Conservation (phyloP, 345 rosid species). For the Ceriops decandra region DNA sequence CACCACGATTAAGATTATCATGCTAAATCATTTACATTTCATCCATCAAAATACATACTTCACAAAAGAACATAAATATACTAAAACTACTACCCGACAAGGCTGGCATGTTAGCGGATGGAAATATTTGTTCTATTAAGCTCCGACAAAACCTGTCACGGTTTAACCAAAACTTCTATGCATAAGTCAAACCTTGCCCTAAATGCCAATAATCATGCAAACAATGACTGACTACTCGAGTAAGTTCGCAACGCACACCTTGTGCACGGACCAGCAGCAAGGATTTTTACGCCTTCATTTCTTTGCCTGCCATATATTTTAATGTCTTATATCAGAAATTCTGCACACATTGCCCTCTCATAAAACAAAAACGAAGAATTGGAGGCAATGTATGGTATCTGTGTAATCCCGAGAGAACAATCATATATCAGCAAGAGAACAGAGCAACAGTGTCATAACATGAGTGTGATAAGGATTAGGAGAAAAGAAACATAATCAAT, state of each 20-base stretch:
- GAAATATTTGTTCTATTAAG: neutral
- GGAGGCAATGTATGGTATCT: neutral
- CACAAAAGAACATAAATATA: neutral
- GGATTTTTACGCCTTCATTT: slow-evolving; percentile 21
- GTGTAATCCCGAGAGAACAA: neutral
- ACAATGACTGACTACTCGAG: neutral
- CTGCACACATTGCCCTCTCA: neutral
- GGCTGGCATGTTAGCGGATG: neutral
- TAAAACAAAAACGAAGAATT: slow-evolving; percentile 5
- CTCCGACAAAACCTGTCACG: neutral
- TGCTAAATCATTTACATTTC: slow-evolving; percentile 1
- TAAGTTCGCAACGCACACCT: neutral
- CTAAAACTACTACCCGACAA: neutral
- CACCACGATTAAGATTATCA: neutral
- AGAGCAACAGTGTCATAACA: neutral
- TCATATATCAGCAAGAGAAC: neutral
- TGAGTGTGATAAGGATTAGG: neutral
- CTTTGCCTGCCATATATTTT: slow-evolving; percentile 25
- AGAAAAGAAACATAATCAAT: neutral
- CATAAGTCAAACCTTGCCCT: no score
- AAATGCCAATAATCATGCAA: neutral
- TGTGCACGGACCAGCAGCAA: neutral
- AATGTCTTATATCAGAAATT: slow-evolving; percentile 3
- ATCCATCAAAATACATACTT: neutral
- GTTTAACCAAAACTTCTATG: neutral